These are phyloP conservation scores for Baorangia bicolor DNA, from an alignment of 768 basidiomycete species.

Conservation along the genomic window DNA sequence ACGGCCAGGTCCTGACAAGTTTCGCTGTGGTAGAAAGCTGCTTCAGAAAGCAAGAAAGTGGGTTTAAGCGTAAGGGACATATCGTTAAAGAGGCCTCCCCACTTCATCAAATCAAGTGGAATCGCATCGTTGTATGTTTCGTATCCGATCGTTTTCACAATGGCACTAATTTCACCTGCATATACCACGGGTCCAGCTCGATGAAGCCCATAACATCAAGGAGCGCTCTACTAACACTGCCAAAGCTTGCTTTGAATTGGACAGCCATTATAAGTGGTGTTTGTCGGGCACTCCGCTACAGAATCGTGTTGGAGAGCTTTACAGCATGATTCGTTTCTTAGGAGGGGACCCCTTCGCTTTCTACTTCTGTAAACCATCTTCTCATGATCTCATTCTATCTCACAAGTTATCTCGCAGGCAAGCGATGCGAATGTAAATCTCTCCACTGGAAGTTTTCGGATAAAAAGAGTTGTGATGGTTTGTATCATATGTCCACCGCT, in stretches of 20 bases:
- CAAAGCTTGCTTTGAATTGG: slow-evolving; percentile 91
- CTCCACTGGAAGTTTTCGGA: slow-evolving; percentile 92
- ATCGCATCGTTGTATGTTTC: slow-evolving; percentile 64
- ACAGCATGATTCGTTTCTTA: slow-evolving; percentile 89
- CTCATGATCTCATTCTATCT: neutral
- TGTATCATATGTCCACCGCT: slow-evolving; percentile 12
- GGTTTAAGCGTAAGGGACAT: slow-evolving; percentile 82
- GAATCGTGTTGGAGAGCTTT: slow-evolving; percentile 98
- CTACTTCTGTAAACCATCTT: slow-evolving; percentile 73
- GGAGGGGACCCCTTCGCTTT: slow-evolving; percentile 91
- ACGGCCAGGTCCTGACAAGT: slow-evolving; percentile 70
- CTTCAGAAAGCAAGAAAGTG: slow-evolving; percentile 90
- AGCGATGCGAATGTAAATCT: slow-evolving; percentile 90
- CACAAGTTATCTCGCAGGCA: slow-evolving; percentile 48
- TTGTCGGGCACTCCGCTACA: slow-evolving; percentile 95
- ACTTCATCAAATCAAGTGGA: slow-evolving; percentile 84
- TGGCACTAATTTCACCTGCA: neutral
- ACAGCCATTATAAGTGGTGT: slow-evolving; percentile 87
- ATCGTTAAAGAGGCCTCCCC: slow-evolving; percentile 88
- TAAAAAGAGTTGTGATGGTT: slow-evolving; percentile 81
- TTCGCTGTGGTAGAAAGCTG: slow-evolving; percentile 89
- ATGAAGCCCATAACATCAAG: slow-evolving; percentile 98
- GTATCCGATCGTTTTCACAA: neutral
- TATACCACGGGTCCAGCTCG: slow-evolving; percentile 51
- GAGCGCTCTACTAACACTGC: slow-evolving; percentile 93